phyloP scores from a whole-genome alignment of 495 filamentous ascomycete genomes.

The Penicillium bialowiezense region DNA sequence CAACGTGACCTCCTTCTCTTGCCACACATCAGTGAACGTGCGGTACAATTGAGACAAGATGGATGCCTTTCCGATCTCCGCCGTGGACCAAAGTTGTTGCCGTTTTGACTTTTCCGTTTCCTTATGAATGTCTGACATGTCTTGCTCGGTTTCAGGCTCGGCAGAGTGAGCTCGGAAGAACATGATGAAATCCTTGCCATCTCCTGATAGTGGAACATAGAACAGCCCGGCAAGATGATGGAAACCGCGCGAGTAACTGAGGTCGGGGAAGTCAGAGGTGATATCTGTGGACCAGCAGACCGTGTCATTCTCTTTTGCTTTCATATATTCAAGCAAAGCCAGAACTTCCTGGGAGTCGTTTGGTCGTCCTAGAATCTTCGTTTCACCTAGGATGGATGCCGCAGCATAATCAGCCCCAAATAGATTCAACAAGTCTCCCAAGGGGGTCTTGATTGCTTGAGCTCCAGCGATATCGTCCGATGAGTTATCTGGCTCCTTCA shows the following conservation, averaged over 20 bases:
- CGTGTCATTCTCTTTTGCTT: constrained; percentile 65
- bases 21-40: constrained; percentile 83
- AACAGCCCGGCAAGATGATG: constrained; percentile 69
- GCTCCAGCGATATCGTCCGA: neutral
- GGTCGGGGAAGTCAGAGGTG: constrained; percentile 70
- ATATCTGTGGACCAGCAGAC: constrained; percentile 74
- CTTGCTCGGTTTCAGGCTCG: constrained; percentile 6
- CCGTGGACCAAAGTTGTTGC: constrained; percentile 33
- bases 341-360: constrained; percentile 75
- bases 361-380: constrained; percentile 74
- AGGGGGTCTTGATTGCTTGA: neutral
- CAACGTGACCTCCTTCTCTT: constrained; percentile 79
- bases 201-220: constrained; percentile 69
- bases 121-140: neutral
- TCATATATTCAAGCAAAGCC: constrained; percentile 77
- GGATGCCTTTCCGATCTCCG: constrained; percentile 73
- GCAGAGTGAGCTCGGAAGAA: constrained; percentile 58
- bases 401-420: constrained; percentile 71
- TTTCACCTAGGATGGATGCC: constrained; percentile 75
- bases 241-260: constrained; percentile 76
- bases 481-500: neutral
- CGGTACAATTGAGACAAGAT: constrained; percentile 85
- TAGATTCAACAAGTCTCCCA: constrained; percentile 19
- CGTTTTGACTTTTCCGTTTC: neutral
- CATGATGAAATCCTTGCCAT: constrained; percentile 80